Percentiles rank a stretch among this genome's conserved stretches.
Evolutionary conservation across 768 basidiomycete genomes (phyloP).

Genomic region (Russula vinacea): DNA sequence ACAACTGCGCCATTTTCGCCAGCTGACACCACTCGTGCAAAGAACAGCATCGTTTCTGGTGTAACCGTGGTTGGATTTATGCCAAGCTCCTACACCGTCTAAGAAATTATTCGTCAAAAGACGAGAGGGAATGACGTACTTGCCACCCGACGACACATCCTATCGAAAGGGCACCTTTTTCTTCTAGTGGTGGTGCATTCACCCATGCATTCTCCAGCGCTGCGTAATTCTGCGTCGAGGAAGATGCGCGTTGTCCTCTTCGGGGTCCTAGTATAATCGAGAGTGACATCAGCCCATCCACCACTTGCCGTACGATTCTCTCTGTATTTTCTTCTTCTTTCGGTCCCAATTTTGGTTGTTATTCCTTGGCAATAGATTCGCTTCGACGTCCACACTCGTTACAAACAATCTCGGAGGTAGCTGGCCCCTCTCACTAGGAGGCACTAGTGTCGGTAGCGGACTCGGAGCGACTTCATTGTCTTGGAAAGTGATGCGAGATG

Average conservation of each 20-base stretch:
- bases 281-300: constrained; percentile 27
- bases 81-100: constrained; percentile 48
- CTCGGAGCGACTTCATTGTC: constrained; percentile 29
- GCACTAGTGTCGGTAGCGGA: constrained; percentile 44
- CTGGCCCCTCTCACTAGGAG: constrained; percentile 60
- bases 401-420: constrained; percentile 65
- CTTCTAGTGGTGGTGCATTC: constrained; percentile 29
- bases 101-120: background rate
- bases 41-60: constrained; percentile 54
- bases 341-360: constrained; percentile 21
- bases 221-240: constrained; percentile 22
- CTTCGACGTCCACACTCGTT: constrained; percentile 69
- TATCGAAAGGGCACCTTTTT: constrained; percentile 23
- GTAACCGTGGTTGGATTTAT: constrained; percentile 58
- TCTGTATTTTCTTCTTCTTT: constrained; percentile 41
- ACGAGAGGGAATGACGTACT: constrained; percentile 29
- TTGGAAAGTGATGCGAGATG: constrained; percentile 54
- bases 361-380: constrained; percentile 39
- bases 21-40: constrained; percentile 41
- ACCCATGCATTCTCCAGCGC: constrained; percentile 35
- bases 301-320: constrained; percentile 25
- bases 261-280: constrained; percentile 40
- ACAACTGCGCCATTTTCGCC: constrained; percentile 32
- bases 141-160: constrained; percentile 38
- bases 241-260: constrained; percentile 19